Evolutionary conservation across 164 flowering plant species (phyloP), one percentile per base, ranked within the genome.

Genomic region (Cinnamomum micranthum): DNA sequence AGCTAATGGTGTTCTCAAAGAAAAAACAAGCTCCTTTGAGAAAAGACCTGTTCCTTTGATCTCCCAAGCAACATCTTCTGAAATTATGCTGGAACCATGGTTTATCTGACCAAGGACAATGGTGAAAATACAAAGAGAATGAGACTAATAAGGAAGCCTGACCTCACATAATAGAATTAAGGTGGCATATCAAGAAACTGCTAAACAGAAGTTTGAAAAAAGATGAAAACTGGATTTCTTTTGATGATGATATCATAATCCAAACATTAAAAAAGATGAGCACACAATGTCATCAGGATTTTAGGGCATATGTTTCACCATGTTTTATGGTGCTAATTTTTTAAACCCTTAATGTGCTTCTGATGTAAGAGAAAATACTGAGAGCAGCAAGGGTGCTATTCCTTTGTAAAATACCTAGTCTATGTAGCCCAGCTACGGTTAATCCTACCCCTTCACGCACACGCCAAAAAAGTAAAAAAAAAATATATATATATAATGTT

Each of bases 1-100:
- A 64, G 87, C 35, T 80, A 90, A 80, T 17, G 97, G 97, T 35
- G 85, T 76, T 35, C 93, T 81, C 75, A 95, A 71, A 51, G 95
- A 90, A 80, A 95, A 95, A 20, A 93, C 60, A 28, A 78, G 81
- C 68, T 93, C 96, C 86, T 97, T 88, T 2, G 97, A 88, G 84
- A 95, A 95, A 69, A 91, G 87, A 72, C 99, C 99, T 2, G 91
- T 88, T 81, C 97, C 97, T 85, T 86, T 93, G 65, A 93, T 88
- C 85, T 95, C 94, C 74, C 84, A 91, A 66, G 90, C 88, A 83
- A 82, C 82, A 70, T 95, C 95, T 82, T 95, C 92, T 14, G 89
- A 83, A 50, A 86, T 90, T 65, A 95, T 89, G 76, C 72, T 79
- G 24, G 89, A 72, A 71, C 85, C 83, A 78, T 95, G 99, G 81